phyloP scores from a whole-genome alignment of 106 monocot genomes.

The Dendrobium nobile region DNA sequence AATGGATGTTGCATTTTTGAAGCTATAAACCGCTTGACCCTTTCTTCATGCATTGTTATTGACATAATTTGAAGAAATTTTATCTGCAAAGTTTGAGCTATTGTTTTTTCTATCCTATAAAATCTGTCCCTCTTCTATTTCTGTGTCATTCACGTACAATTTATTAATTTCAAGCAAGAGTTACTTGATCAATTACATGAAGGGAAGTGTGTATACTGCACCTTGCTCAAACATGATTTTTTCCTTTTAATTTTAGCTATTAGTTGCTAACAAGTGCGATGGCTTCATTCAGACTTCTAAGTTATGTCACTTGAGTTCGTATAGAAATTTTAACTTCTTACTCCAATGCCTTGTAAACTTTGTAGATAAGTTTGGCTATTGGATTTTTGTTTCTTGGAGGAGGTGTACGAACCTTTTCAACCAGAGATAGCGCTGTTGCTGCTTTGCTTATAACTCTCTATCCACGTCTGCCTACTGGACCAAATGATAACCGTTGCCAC shows the following conservation, averaged over 20 bases:
- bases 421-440: conserved; percentile 81
- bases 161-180: neutral
- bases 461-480: conserved; percentile 89
- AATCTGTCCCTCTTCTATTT: neutral
- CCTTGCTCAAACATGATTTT: neutral
- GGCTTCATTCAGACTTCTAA: neutral
- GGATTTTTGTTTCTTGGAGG: conserved; percentile 97
- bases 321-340: neutral
- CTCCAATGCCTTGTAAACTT: neutral
- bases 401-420: conserved; percentile 91
- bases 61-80: conserved; percentile 7
- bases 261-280: neutral
- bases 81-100: neutral
- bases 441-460: conserved; percentile 85
- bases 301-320: neutral
- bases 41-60: neutral
- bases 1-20: neutral
- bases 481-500: conserved; percentile 97
- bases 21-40: neutral
- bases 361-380: conserved; percentile 83
- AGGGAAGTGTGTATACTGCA: neutral
- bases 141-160: neutral
- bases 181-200: neutral
- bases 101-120: neutral
- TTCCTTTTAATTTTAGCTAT: neutral